Conservation (phyloP, 228 moss, liverwort and hornwort genomes). For the Sphagnum fallax region DNA sequence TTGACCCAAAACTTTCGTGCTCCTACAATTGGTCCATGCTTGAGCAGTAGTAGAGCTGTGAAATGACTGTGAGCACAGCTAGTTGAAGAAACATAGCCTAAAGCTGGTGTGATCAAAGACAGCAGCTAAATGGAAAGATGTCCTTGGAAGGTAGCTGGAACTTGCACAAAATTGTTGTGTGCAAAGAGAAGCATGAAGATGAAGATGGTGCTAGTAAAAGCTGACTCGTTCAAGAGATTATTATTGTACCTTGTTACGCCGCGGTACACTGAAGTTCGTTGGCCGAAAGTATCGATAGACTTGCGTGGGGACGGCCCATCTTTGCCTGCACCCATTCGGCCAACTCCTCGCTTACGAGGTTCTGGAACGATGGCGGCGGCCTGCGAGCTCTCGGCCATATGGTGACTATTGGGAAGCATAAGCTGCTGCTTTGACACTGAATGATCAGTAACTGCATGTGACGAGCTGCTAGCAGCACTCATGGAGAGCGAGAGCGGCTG, state of each 20-base stretch:
- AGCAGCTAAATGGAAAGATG: too few species aligned
- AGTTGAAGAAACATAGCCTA: too few species aligned
- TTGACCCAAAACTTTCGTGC: too few species aligned
- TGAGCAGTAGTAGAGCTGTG: too few species aligned
- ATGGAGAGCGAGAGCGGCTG: conserved; percentile 92
- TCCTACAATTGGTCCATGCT: too few species aligned
- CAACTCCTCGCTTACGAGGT: conserved; percentile 87
- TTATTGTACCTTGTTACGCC: conserved; percentile 74
- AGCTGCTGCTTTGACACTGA: conserved; percentile 35
- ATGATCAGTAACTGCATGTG: conserved; percentile 52
- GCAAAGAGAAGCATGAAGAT: too few species aligned
- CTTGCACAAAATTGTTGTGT: too few species aligned
- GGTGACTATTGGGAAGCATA: neutral
- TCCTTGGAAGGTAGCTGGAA: too few species aligned
- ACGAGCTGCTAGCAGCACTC: conserved; percentile 81
- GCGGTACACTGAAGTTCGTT: conserved; percentile 94
- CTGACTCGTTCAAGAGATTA: too few species aligned
- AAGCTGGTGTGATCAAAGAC: too few species aligned
- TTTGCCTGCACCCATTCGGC: conserved; percentile 30
- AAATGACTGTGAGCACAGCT: too few species aligned
- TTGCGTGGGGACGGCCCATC: conserved; percentile 98
- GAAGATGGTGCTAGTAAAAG: too few species aligned
- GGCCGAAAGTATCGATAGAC: conserved; percentile 97
- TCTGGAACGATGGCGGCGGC: conserved; percentile 28
- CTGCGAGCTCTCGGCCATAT: conserved; percentile 11